These are phyloP conservation scores for Vigna trinervia DNA, from an alignment of 306 rosid species.

Conservation along the genomic window DNA sequence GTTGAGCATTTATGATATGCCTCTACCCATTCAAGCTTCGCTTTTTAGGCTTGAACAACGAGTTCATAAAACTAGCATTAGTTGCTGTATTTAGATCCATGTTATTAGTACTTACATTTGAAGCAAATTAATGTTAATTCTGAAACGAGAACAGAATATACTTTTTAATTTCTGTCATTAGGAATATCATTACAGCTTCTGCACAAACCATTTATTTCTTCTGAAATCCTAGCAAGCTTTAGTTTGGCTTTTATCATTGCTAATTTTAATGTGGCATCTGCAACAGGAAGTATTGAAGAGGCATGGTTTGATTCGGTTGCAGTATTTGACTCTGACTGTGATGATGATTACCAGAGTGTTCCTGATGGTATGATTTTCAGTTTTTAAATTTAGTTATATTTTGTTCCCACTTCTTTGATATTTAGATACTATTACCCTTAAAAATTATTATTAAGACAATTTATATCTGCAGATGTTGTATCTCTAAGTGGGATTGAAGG, in stretches of 20 bases:
- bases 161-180: background rate
- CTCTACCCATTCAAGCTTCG: conserved; percentile 19
- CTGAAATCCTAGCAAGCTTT: conserved; percentile 35
- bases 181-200: background rate
- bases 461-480: conserved; percentile 60
- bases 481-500: conserved; percentile 67
- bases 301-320: conserved; percentile 86
- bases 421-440: background rate
- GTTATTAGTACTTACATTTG: conserved; percentile 12
- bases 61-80: conserved; percentile 14
- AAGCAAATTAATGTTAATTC: background rate
- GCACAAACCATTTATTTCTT: background rate
- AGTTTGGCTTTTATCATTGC: conserved; percentile 31
- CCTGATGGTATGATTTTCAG: conserved; percentile 67
- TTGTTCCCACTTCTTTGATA: background rate
- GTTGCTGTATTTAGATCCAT: conserved; percentile 28
- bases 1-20: conserved; percentile 11
- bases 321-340: conserved; percentile 83
- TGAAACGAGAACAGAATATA: conserved; percentile 10
- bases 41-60: background rate
- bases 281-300: conserved; percentile 67
- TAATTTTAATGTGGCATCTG: conserved; percentile 40
- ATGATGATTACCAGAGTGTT: conserved; percentile 88
- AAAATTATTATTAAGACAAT: background rate
- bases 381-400: conserved; percentile 9